Evolutionary conservation across 2,329 filamentous ascomycete genomes (phyloP).

Genomic region (Penicillium hordei): DNA sequence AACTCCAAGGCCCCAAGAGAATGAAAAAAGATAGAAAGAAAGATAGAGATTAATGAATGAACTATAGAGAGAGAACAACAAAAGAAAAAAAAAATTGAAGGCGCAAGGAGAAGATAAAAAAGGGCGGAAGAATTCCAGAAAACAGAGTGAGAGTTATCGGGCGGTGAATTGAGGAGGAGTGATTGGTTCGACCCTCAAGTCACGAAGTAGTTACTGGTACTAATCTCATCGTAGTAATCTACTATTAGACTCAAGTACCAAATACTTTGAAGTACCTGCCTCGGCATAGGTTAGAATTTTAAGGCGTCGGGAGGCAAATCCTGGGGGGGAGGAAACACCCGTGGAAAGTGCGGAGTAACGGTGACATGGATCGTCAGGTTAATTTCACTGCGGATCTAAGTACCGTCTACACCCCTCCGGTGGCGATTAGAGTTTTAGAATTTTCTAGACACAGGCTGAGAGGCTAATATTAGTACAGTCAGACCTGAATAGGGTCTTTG

Average conservation of each 20-base stretch:
- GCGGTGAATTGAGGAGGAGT: constrained; percentile 23
- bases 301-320: constrained; percentile 18
- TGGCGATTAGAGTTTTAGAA: not conserved
- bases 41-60: constrained; percentile 19
- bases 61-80: constrained; percentile 12
- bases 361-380: constrained; percentile 13
- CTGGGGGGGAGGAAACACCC: constrained; percentile 9
- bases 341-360: constrained; percentile 17
- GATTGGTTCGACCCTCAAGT: constrained; percentile 10
- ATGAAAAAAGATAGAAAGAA: not conserved
- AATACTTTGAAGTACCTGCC: constrained; percentile 5
- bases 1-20: constrained; percentile 15
- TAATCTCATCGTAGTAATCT: accelerated
- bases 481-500: not conserved
- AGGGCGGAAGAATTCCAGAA: constrained; percentile 23
- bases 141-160: constrained; percentile 19
- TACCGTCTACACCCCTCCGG: constrained; percentile 18
- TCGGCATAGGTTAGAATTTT: constrained; percentile 11
- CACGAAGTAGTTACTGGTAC: constrained; percentile 5
- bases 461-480: not conserved
- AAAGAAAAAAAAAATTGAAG: constrained; percentile 14
- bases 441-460: not conserved
- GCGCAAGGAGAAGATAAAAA: constrained; percentile 21
- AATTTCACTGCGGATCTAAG: not conserved
- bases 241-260: not conserved